phyloP scores from a whole-genome alignment of 495 filamentous ascomycete genomes.

The Sordaria brevicollis region DNA sequence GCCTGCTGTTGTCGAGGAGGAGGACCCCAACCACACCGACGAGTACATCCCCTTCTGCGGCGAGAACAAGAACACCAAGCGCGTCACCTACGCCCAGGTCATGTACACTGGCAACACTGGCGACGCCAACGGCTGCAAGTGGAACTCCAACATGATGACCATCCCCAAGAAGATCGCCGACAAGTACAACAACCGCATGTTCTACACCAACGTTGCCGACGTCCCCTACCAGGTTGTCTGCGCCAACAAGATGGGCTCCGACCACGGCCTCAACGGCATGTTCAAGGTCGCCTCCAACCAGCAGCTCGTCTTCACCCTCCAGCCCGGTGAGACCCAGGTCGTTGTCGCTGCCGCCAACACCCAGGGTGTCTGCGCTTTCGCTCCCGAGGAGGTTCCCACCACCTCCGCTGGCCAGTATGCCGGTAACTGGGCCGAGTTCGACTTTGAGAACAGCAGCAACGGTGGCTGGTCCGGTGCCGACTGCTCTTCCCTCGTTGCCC shows the following conservation, averaged over 20 bases:
- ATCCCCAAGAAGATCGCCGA: conserved; percentile 23
- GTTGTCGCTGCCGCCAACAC: conserved; percentile 23
- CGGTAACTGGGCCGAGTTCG: conserved; percentile 28
- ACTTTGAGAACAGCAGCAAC: conserved; percentile 25
- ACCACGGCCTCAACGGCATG: conserved; percentile 20
- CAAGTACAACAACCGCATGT: conserved; percentile 26
- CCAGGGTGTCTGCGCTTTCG: conserved; percentile 24
- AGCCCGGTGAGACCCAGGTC: conserved; percentile 24
- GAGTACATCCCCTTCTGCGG: conserved; percentile 18
- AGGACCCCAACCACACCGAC: background rate
- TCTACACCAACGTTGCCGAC: conserved; percentile 21
- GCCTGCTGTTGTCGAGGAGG: background rate
- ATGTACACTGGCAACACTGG: conserved; percentile 27
- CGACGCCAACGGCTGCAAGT: conserved; percentile 15
- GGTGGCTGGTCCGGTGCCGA: conserved; percentile 28
- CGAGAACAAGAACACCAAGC: conserved; percentile 16
- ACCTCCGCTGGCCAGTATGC: conserved; percentile 19
- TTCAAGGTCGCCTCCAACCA: conserved; percentile 15
- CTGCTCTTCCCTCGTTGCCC: conserved; percentile 25
- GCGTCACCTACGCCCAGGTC: conserved; percentile 25
- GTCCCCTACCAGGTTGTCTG: conserved; percentile 19
- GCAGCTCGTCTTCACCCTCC: conserved; percentile 20
- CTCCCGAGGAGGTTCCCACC: conserved; percentile 10
- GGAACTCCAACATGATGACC: conserved; percentile 29
- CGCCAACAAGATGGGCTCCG: conserved; percentile 29